phyloP scores from a whole-genome alignment of 371 early-diverging fungal genomes.

The Dinochytrium kinnereticum region DNA sequence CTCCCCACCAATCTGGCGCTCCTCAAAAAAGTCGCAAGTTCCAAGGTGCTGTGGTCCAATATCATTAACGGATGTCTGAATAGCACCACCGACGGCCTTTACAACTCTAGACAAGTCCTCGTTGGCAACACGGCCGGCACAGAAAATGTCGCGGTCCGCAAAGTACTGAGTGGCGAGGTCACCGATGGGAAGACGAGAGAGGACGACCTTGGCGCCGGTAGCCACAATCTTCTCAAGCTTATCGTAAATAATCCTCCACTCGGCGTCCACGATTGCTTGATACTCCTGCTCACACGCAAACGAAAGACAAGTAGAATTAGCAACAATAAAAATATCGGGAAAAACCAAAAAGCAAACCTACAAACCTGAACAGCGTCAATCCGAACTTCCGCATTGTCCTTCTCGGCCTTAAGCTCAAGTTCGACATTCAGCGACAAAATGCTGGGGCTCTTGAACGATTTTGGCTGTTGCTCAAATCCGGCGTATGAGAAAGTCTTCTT shows the following conservation, averaged over 20 bases:
- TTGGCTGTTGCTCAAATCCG: constrained; percentile 99
- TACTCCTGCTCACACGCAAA: too few species aligned
- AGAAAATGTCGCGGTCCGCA: constrained; percentile 99
- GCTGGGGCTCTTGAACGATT: constrained; percentile 93
- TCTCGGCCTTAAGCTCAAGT: constrained; percentile 99
- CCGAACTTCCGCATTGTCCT: constrained; percentile 99
- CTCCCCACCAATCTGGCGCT: constrained; percentile 97
- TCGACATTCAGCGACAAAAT: constrained; percentile 97
- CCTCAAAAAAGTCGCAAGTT: constrained; percentile 93
- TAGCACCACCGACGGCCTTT: constrained; percentile 94
- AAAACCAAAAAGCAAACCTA: too few species aligned
- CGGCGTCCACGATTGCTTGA: constrained; percentile 99
- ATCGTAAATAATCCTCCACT: constrained; percentile 99
- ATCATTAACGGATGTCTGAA: constrained; percentile 92
- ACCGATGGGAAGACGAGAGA: constrained; percentile 98
- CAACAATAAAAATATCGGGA: too few species aligned
- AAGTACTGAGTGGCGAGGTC: constrained; percentile 99
- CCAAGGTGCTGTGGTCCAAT: constrained; percentile 85
- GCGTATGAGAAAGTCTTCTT: constrained; percentile 99
- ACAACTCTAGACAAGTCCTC: constrained; percentile 95
- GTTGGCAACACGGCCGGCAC: constrained; percentile 97
- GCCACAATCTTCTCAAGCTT: constrained; percentile 97
- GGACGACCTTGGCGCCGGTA: constrained; percentile 99
- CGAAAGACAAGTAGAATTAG: too few species aligned
- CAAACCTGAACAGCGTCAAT: constrained; percentile 90